A percentile compares a stretch with the other conserved stretches of the same genome.
These are phyloP conservation scores for Cercospora sp. DNA, from an alignment of 2,329 filamentous ascomycete genomes.

Conservation along the genomic window DNA sequence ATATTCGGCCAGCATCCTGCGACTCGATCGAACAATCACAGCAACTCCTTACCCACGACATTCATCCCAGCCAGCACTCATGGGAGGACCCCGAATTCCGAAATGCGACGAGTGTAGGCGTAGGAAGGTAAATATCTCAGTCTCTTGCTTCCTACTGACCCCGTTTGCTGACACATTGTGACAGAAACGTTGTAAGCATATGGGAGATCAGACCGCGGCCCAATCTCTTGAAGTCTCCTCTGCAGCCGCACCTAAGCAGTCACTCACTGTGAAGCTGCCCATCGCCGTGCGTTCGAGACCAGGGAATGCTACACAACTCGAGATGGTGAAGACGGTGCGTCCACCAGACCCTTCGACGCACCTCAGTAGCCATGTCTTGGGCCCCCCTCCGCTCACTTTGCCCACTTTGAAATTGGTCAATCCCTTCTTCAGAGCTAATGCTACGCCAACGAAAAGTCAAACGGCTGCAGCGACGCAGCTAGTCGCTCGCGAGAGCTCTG, in stretches of 20 bases:
- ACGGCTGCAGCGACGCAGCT: background rate
- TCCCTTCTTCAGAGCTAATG: background rate
- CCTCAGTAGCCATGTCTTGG: background rate
- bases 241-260: background rate
- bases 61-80: background rate
- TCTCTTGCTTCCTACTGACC: background rate
- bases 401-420: background rate
- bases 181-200: conserved; percentile 1
- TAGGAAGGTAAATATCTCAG: background rate
- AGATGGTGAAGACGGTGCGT: background rate
- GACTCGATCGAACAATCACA: background rate
- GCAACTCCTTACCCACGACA: background rate
- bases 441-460: background rate
- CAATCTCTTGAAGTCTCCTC: background rate
- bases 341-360: background rate
- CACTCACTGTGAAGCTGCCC: conserved; percentile 1
- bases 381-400: background rate
- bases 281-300: background rate
- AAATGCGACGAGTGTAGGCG: background rate
- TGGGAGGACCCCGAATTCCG: background rate
- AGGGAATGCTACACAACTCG: background rate
- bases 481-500: background rate
- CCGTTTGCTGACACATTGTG: background rate
- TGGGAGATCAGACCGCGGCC: background rate
- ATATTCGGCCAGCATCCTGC: background rate